phyloP scores from a whole-genome alignment of 305 asterid genomes.

The Fraxinus sp. region DNA sequence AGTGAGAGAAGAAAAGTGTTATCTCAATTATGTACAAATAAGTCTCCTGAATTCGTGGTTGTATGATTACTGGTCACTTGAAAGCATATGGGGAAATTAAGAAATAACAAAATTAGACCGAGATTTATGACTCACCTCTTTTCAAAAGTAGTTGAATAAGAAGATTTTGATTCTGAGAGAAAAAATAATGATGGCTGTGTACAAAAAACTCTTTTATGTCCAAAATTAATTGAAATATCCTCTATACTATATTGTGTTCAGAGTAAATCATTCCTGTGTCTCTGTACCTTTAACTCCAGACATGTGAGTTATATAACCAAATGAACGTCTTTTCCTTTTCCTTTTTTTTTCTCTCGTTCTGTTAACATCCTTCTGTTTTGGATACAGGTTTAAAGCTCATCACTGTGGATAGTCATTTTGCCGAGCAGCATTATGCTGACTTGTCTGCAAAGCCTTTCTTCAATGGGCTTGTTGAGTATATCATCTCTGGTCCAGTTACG shows the following conservation, averaged over 20 bases:
- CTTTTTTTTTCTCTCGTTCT: not conserved
- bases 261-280: not conserved
- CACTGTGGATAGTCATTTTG: constrained; percentile 73
- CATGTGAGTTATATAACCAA: not conserved
- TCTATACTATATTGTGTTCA: not conserved
- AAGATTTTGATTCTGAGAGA: not conserved
- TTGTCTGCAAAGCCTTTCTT: constrained; percentile 79
- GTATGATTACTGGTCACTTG: not conserved
- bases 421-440: constrained; percentile 83
- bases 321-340: not conserved
- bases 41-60: not conserved
- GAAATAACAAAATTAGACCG: not conserved
- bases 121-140: not conserved
- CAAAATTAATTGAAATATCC: not conserved
- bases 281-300: not conserved
- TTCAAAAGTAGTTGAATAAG: not conserved
- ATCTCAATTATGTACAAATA: not conserved
- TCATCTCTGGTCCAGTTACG: constrained; percentile 76
- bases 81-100: not conserved
- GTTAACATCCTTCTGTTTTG: constrained; percentile 1
- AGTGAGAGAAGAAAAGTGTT: not conserved
- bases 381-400: constrained; percentile 62
- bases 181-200: not conserved
- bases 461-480: constrained; percentile 70
- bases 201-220: not conserved